Evolutionary conservation across 78 protist genomes (phyloP), one percentile per base, ranked within the genome.

Genomic region (Mastigamoeba balamuthi): DNA sequence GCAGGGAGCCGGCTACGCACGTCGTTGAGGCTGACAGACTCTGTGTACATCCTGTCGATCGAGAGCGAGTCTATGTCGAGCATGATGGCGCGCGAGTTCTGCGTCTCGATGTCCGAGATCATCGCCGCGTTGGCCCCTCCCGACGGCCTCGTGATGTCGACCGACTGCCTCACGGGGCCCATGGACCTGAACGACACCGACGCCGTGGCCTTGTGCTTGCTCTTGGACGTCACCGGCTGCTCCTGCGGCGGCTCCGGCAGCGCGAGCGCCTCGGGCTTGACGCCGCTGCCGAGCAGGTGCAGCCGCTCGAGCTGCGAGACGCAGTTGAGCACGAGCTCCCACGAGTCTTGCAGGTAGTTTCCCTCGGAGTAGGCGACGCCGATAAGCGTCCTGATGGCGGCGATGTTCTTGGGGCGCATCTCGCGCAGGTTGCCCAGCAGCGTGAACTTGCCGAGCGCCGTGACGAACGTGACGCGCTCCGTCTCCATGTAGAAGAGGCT

Each of bases 391-490:
- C 75, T 52, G 66, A 95, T 69, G 23, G 82, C 6, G n/a, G 93
- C 94, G 63, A 94, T 74, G 78, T 96, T 93, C 82, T 93, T 91
- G 42, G 39, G 76, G 53, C 73, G 52, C 66, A 95, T 79, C 30
- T 81, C 91, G 25, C 44, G 44, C 6, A 10, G 27, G 40, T 63
- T 43, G 66, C 42, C 71, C 40, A 91, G 76, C 42, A 66, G 43
- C 8, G 99, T 94, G 77, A 92, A 95, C 67, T 91, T 90, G 17
- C 92, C 66, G 10, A 97, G 74, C n/a, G 95, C 37, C 9, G 84
- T 70, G 7, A 97, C 88, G 69, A 95, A 97, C 3, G 98, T 94
- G 42, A 89, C 92, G 48, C 96, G 78, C 74, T 93, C 96, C 27
- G 80, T 72, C 2, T 76, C 74, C 84, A 95, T 27, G 10, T 69